Conservation (phyloP, 495 filamentous ascomycete species). For the Aspergillus avenaceus region DNA sequence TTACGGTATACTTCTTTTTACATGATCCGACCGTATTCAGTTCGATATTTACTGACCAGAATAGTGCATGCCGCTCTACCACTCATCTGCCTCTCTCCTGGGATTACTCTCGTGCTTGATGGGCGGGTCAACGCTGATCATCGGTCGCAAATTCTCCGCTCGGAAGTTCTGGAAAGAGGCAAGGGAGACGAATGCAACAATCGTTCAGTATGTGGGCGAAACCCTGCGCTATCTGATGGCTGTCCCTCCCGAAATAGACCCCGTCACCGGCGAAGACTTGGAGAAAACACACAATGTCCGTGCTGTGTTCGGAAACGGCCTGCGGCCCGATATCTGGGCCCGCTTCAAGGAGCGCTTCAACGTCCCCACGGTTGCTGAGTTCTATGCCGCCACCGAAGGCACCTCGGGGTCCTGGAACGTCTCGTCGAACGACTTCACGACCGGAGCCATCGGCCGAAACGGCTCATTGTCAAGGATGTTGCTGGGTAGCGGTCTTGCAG, state of each 20-base stretch:
- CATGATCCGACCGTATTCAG: not conserved
- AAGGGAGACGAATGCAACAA: conserved; percentile 65
- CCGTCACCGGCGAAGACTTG: conserved; percentile 62
- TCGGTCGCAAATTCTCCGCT: conserved; percentile 80
- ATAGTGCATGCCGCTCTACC: conserved; percentile 91
- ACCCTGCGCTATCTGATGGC: conserved; percentile 87
- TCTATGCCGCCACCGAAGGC: conserved; percentile 89
- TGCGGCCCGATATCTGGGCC: conserved; percentile 91
- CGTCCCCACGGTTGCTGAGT: conserved; percentile 76
- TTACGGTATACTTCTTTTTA: conserved; percentile 56
- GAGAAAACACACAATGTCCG: conserved; percentile 76
- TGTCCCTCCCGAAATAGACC: conserved; percentile 59
- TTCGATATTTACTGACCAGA: conserved; percentile 2
- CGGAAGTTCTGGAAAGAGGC: conserved; percentile 80
- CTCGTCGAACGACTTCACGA: conserved; percentile 66
- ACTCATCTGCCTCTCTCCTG: conserved; percentile 74
- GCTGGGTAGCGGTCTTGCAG: conserved; percentile 42
- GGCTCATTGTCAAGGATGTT: conserved; percentile 58
- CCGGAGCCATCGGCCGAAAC: conserved; percentile 78
- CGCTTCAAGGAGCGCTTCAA: conserved; percentile 83
- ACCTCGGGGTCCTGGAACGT: conserved; percentile 69
- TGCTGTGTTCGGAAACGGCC: conserved; percentile 85
- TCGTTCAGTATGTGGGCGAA: conserved; percentile 95
- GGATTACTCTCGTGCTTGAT: conserved; percentile 59
- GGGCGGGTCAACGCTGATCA: conserved; percentile 59